Base-by-base conservation (phyloP, 305 asterid species). In the Caryopteris hybrid region DNA sequence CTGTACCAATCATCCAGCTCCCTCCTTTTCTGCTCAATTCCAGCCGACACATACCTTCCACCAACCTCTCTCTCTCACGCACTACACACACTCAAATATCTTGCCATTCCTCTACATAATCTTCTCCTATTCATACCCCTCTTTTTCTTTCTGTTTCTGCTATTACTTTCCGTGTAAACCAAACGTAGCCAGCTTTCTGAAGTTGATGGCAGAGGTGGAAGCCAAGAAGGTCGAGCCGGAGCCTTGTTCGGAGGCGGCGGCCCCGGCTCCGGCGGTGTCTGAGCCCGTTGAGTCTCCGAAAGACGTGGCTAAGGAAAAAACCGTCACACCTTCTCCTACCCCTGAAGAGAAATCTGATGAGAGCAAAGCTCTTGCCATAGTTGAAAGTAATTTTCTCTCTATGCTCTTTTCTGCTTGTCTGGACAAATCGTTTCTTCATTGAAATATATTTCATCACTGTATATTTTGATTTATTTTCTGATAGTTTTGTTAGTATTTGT, bases 221-320 rank as follows among this genome's bases (percentile, higher is more conserved):
- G 74, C 80, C 56, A 81, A 79, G 80, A 68, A 80, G 61, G 77
- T 71, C 29, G 89, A 75, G 61, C 77, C 72, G 25, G 78, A 72
- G 62, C 53, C 74, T 10, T 39, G 63, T 36, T 17, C 74, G 4
- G 83, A 68, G 5, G 56, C 78, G 10, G 74, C 77, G 11, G 61
- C 71, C 6, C 48, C n/a, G n/a, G n/a, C n/a, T n/a, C n/a, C 79
- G 50, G 3, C 67, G 46, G 48, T 10, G 69, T 56, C 23, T 50
- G 80, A 80, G n/a, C n/a, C n/a, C n/a, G n/a, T n/a, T n/a, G n/a
- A n/a, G 68, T 48, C 73, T 51, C 69, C 81, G 23, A 82, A 77
- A 43, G 84, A 84, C 20, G 83, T 78, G 73, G 66, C 83, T 0
- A 88, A 78, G 81, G 91, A 85, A 82, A 85, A 85, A 65, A n/a